phyloP scores from a whole-genome alignment of 176 grass and related monocot species.

The Eleusine indica region DNA sequence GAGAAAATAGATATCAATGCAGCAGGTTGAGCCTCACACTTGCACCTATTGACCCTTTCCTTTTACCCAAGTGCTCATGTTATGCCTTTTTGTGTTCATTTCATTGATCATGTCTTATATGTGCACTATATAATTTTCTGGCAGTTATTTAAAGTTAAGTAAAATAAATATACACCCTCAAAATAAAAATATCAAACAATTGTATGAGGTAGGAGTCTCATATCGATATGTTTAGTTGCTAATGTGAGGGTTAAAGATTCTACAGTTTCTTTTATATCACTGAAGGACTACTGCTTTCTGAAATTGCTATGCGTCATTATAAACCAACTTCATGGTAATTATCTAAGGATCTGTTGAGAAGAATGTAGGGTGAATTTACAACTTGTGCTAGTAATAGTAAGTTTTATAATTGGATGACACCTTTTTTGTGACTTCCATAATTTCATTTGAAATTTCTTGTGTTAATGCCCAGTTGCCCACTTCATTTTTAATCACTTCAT shows the following conservation, averaged over 20 bases:
- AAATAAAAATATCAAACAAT: background rate
- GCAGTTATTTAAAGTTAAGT: conserved; percentile 8
- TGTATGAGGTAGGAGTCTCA: background rate
- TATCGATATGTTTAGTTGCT: background rate
- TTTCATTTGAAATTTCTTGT: background rate
- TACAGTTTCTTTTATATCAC: background rate
- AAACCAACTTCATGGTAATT: background rate
- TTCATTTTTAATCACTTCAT: background rate
- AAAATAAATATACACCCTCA: conserved; percentile 1
- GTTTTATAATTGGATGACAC: background rate
- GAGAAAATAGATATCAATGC: conserved; percentile 92
- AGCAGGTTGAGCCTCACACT: conserved; percentile 51
- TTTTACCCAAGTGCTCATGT: background rate
- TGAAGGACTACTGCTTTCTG: background rate
- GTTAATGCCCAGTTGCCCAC: background rate
- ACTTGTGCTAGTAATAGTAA: background rate
- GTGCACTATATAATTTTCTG: conserved; percentile 10
- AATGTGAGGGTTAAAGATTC: conserved; percentile 8
- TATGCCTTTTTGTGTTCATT: conserved; percentile 8
- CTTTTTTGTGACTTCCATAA: background rate
- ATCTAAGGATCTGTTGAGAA: background rate
- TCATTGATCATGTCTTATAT: background rate
- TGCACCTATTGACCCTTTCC: conserved; percentile 2
- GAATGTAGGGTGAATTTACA: background rate
- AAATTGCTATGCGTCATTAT: background rate